Evolutionary conservation across 1,284 basidiomycete genomes (phyloP).

Genomic region (Trichosporon coremiiforme): DNA sequence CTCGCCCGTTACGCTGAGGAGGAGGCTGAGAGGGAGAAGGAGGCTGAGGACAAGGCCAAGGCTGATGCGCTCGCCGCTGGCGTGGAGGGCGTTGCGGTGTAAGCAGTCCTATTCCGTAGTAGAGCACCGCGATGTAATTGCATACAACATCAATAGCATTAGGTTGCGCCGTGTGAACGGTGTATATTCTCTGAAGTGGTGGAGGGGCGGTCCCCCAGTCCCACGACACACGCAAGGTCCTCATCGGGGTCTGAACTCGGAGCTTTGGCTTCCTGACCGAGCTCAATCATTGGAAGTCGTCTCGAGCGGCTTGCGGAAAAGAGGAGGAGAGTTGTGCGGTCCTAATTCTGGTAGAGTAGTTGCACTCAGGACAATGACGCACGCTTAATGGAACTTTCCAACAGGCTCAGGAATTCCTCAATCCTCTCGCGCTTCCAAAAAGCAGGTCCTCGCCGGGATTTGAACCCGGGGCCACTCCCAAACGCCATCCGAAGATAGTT

Average conservation of each 20-base stretch:
- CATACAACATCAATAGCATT: not conserved
- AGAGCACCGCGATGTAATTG: not conserved
- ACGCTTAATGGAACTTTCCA: no score
- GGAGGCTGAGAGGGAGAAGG: constrained; percentile 16
- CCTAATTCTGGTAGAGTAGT: no score
- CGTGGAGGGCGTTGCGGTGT: not conserved
- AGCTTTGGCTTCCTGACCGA: not conserved
- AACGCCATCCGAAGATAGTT: not conserved
- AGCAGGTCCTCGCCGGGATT: constrained; percentile 14
- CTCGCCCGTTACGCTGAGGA: constrained; percentile 46
- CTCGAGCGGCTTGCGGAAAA: no score
- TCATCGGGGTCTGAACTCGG: not conserved
- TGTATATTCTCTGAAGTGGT: not conserved
- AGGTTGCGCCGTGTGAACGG: no score
- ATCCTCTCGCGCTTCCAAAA: not conserved
- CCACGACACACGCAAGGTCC: not conserved
- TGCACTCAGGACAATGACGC: no score
- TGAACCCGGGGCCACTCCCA: constrained; percentile 12
- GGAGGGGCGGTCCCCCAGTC: not conserved
- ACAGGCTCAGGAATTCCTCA: no score
- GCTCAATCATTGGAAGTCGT: no score
- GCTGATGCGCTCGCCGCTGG: constrained; percentile 9
- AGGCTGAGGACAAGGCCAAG: constrained; percentile 13
- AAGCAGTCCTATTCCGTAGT: not conserved
- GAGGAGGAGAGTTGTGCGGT: no score